A percentile compares a stretch with the other conserved stretches of the same genome.
These are phyloP conservation scores for Pseudopithomyces maydicus DNA, from an alignment of 2,329 filamentous ascomycete genomes.

Conservation along the genomic window DNA sequence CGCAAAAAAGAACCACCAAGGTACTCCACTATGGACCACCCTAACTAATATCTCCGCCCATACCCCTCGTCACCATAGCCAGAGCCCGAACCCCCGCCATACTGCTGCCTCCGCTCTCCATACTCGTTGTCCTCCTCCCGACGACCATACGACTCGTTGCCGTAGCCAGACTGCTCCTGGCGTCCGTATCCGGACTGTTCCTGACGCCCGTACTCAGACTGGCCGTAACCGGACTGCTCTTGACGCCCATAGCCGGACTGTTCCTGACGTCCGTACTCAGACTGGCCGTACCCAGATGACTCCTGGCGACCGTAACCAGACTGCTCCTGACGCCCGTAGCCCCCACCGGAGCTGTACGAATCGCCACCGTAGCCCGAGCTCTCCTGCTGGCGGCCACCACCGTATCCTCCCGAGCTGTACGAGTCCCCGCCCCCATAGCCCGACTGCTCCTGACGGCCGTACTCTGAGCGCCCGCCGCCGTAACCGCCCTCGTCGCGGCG, in stretches of 20 bases:
- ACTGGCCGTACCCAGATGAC: conserved; percentile 13
- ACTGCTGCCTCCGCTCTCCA: conserved; percentile 18
- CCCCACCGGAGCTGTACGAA: conserved; percentile 14
- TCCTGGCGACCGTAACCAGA: conserved; percentile 15
- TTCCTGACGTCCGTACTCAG: conserved; percentile 10
- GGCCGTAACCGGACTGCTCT: conserved; percentile 12
- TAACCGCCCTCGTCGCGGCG: conserved; percentile 8
- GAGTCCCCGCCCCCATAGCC: conserved; percentile 23
- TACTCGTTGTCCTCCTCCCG: conserved; percentile 19
- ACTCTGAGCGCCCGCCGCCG: not conserved
- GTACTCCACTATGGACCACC: too few species aligned
- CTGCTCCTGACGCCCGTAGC: not conserved
- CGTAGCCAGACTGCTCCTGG: conserved; percentile 17
- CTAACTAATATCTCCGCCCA: conserved; percentile 22
- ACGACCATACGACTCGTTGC: conserved; percentile 5
- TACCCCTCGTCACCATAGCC: conserved; percentile 26
- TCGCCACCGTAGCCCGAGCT: too few species aligned
- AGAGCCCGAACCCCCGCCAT: conserved; percentile 16
- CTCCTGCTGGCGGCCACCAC: too few species aligned
- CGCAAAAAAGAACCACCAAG: too few species aligned
- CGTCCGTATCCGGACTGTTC: conserved; percentile 14
- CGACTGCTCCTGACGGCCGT: conserved; percentile 12
- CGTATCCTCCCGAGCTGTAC: too few species aligned
- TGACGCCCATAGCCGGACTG: conserved; percentile 15
- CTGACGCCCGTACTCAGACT: conserved; percentile 15